Conservation (phyloP, 129 eudicot species). For the Helichrysum umbraculigerum region DNA sequence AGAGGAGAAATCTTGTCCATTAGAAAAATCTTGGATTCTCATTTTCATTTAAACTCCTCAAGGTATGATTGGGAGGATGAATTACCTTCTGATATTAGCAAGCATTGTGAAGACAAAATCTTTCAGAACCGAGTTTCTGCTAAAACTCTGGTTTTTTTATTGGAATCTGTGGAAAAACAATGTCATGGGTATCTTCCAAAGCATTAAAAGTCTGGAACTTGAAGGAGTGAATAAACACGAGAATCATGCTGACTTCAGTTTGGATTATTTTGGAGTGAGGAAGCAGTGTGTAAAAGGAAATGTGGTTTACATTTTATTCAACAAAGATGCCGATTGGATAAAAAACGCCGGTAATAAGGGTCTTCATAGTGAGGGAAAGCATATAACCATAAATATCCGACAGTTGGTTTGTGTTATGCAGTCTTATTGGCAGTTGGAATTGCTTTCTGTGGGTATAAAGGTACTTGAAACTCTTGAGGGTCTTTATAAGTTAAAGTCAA, state of each 20-base stretch:
- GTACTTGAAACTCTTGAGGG: background rate
- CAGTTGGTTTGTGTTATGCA: background rate
- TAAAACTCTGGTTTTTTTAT: background rate
- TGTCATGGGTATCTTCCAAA: too few species aligned
- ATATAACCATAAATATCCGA: background rate
- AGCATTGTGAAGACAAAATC: background rate
- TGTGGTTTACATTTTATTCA: too few species aligned
- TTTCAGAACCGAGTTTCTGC: background rate
- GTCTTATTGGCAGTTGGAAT: background rate
- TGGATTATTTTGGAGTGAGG: too few species aligned
- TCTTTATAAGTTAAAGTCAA: background rate
- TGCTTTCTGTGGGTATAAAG: background rate
- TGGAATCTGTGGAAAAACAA: background rate
- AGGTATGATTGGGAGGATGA: background rate
- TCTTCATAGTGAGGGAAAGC: background rate
- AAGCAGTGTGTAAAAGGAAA: too few species aligned
- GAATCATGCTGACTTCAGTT: too few species aligned
- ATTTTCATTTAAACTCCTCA: background rate
- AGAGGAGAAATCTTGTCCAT: background rate
- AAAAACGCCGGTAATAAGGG: background rate
- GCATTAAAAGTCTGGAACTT: too few species aligned
- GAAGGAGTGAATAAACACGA: too few species aligned
- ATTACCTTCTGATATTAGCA: background rate
- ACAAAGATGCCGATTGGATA: too few species aligned
- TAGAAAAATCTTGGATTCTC: background rate